Conservation (phyloP, 2,329 filamentous ascomycete species). For the Hypoxylon sp. region DNA sequence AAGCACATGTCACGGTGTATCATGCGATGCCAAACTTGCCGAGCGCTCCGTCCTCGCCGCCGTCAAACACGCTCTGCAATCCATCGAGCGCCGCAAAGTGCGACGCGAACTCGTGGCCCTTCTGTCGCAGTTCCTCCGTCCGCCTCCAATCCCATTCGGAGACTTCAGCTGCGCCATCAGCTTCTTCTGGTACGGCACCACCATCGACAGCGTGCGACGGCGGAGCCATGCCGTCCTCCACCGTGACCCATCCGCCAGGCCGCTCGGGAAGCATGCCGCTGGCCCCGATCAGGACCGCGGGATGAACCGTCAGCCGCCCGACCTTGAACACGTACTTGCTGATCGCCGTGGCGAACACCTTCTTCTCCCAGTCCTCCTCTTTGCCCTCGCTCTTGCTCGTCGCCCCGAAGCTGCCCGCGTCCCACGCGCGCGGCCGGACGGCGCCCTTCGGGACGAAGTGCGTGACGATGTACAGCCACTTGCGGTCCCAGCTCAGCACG, state of each 20-base stretch:
- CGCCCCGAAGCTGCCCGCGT: slow-evolving; percentile 58
- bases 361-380: slow-evolving; percentile 66
- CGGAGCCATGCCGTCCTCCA: slow-evolving; percentile 49
- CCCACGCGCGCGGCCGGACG: slow-evolving; percentile 66
- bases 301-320: slow-evolving; percentile 84
- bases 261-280: slow-evolving; percentile 79
- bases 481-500: slow-evolving; percentile 80
- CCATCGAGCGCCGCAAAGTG: slow-evolving; percentile 70
- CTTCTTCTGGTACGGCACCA: slow-evolving; percentile 55
- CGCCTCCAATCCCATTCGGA: slow-evolving; percentile 68
- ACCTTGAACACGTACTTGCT: slow-evolving; percentile 88
- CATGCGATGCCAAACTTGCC: slow-evolving; percentile 61
- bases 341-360: slow-evolving; percentile 76
- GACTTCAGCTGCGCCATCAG: slow-evolving; percentile 54
- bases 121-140: slow-evolving; percentile 66
- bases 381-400: slow-evolving; percentile 52
- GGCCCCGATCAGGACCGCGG: slow-evolving; percentile 77
- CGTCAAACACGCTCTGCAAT: slow-evolving; percentile 64
- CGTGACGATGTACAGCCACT: slow-evolving; percentile 82
- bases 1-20: slow-evolving; percentile 17
- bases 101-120: slow-evolving; percentile 65
- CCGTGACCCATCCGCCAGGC: slow-evolving; percentile 72
- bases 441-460: slow-evolving; percentile 76
- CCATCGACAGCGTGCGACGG: slow-evolving; percentile 48
- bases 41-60: slow-evolving; percentile 64